A percentile compares a stretch with the other conserved stretches of the same genome.
These are phyloP conservation scores for Penicillium corylophilum DNA, from an alignment of 2,329 filamentous ascomycete species.

Conservation along the genomic window DNA sequence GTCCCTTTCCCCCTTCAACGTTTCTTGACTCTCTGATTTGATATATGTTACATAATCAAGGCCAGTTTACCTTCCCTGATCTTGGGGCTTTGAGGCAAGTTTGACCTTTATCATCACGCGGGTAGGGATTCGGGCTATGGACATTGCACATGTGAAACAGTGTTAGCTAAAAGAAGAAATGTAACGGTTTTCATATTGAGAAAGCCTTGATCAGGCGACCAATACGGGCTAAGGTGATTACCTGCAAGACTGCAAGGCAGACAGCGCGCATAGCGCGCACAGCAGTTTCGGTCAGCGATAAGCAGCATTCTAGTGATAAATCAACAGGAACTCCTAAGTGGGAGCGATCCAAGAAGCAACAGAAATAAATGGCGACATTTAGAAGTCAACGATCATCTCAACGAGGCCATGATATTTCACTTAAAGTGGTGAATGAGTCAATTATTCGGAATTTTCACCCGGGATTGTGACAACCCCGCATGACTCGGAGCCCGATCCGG, in stretches of 20 bases:
- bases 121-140: background rate
- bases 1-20: too few relatives aligned
- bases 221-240: background rate
- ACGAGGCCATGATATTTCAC: background rate
- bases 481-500: background rate
- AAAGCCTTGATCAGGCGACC: background rate
- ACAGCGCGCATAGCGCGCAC: background rate
- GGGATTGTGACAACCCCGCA: background rate
- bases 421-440: background rate
- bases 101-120: background rate
- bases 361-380: too few relatives aligned
- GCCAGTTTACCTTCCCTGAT: too few relatives aligned
- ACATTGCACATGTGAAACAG: background rate
- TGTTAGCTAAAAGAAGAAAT: background rate
- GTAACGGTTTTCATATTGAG: background rate
- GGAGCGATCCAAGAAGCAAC: too few relatives aligned
- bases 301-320: background rate
- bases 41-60: too few relatives aligned
- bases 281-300: background rate
- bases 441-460: background rate
- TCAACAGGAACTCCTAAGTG: background rate
- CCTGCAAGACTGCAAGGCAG: background rate
- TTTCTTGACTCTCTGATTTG: too few relatives aligned
- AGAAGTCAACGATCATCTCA: background rate
- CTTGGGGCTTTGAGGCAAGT: too few relatives aligned